Evolutionary conservation across 163 green algal genomes (phyloP), one percentile per base, ranked within the genome.

Genomic region (Picocystis sp.): DNA sequence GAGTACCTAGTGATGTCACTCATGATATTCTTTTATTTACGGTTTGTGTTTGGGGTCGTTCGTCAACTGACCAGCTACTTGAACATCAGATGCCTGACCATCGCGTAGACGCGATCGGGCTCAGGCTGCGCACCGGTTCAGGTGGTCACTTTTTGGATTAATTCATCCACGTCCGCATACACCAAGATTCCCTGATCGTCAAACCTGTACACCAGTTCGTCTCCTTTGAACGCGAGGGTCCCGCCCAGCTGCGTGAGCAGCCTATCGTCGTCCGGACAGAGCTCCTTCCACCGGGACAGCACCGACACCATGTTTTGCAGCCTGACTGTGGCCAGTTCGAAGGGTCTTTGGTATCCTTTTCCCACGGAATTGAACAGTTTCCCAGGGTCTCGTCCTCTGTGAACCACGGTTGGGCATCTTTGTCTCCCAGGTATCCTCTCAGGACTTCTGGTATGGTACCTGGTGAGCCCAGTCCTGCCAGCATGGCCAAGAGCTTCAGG

Each of bases 281-380:
- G 65, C 17, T 80, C 67, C 1, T 51, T 55, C 81, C 80, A 78
- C 85, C 69, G 47, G 62, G 15, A 33, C 22, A n/a, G 55, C 24
- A 38, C 11, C 58, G 81, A 69, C 8, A 79, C 58, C 82, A 93
- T 94, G 80, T 93, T 92, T 46, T 72, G 77, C 24, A 93, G 70
- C 0, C 84, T 68, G 56, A 89, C 59, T 2, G 84, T 92, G 23
- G 82, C 82, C 34, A 92, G 76, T 75, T 93, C 82, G 60, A 92
- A 80, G 0, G 82, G 82, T 0, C 81, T 66, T 61, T 83, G 71
- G 45, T 66, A 71, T 47, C 75, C 78, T 9, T 45, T 54, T 9
- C 82, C 82, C 42, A 89, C 61, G 14, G 87, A 58, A 55, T 88
- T 70, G 66, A 93, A 88, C 9, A 72, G 64, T n/a, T 58, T 77